These are phyloP conservation scores for Phalaenopsis aphrodite DNA, from an alignment of 106 monocot genomes.

Conservation along the genomic window DNA sequence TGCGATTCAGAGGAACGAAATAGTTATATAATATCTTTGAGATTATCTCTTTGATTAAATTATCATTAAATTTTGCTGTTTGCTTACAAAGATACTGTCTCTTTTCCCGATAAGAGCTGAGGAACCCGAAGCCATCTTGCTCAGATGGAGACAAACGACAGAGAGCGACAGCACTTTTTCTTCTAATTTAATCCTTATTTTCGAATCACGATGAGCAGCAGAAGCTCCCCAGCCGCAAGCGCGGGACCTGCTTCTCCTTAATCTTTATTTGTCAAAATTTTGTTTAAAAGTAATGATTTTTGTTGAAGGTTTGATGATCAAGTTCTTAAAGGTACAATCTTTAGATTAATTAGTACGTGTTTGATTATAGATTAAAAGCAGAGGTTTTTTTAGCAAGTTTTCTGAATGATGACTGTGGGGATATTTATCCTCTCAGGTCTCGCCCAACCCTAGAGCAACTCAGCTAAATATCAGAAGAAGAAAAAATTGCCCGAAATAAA, in stretches of 20 bases:
- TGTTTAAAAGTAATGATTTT: not conserved
- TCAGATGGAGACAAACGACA: conserved; percentile 8
- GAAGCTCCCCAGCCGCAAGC: not conserved
- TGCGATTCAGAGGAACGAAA: not conserved
- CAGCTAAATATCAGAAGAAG: not conserved
- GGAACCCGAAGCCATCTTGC: conserved; percentile 1
- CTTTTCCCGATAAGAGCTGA: conserved; percentile 9
- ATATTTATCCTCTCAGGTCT: not conserved
- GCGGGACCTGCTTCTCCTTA: not conserved
- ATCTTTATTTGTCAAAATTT: not conserved
- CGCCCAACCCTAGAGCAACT: not conserved
- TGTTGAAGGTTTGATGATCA: not conserved
- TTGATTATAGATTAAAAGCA: not conserved
- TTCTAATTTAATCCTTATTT: not conserved
- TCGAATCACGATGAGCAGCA: not conserved
- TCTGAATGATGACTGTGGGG: not conserved
- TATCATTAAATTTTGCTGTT: not conserved
- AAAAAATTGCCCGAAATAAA: conserved; percentile 3
- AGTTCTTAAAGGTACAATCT: no score
- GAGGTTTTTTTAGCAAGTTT: not conserved
- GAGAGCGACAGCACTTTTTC: conserved; percentile 9
- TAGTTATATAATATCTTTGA: not conserved
- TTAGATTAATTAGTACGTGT: not conserved
- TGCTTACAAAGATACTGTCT: conserved; percentile 2
- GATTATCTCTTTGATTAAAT: conserved; percentile 1